Evolutionary conservation across 129 eudicot species (phyloP).

Genomic region (Helianthus tuberosus): DNA sequence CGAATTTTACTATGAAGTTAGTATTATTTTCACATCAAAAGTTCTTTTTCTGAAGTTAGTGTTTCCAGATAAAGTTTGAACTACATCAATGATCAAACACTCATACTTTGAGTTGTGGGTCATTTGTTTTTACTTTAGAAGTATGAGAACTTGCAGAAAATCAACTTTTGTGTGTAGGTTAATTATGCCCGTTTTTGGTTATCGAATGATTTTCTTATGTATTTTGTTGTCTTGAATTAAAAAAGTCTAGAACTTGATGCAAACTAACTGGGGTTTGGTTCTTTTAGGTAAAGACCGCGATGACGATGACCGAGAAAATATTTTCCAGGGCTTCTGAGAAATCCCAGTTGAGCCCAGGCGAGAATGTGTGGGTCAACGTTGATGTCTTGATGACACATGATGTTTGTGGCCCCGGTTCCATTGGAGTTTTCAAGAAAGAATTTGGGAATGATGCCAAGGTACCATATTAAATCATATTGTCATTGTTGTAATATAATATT

Average conservation of each 20-base stretch:
- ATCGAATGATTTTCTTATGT: neutral
- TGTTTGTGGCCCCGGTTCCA: constrained; percentile 88
- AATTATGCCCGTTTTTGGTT: constrained; percentile 5
- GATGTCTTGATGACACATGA: constrained; percentile 96
- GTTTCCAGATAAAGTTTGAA: too few relatives aligned
- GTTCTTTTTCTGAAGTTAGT: too few relatives aligned
- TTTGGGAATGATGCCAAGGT: constrained; percentile 93
- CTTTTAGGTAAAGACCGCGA: constrained; percentile 74
- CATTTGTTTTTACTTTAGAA: too few relatives aligned
- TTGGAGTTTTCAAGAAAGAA: constrained; percentile 83
- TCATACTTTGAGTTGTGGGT: too few relatives aligned
- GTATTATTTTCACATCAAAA: too few relatives aligned
- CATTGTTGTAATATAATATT: neutral
- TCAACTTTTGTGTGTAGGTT: neutral
- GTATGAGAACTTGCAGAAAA: constrained; percentile 3
- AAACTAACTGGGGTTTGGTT: constrained; percentile 18
- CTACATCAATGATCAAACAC: too few relatives aligned
- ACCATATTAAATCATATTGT: constrained; percentile 4
- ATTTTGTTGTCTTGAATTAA: neutral
- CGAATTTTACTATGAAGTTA: too few relatives aligned
- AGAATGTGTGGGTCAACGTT: constrained; percentile 87
- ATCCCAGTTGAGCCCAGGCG: constrained; percentile 73
- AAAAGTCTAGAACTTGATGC: neutral
- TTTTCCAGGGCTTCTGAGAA: constrained; percentile 79
- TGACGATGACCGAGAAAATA: constrained; percentile 95